A percentile compares a stretch with the other conserved stretches of the same genome.
phyloP scores from a whole-genome alignment of 2,329 filamentous ascomycete genomes.

The Arthrobotrys sinensis region DNA sequence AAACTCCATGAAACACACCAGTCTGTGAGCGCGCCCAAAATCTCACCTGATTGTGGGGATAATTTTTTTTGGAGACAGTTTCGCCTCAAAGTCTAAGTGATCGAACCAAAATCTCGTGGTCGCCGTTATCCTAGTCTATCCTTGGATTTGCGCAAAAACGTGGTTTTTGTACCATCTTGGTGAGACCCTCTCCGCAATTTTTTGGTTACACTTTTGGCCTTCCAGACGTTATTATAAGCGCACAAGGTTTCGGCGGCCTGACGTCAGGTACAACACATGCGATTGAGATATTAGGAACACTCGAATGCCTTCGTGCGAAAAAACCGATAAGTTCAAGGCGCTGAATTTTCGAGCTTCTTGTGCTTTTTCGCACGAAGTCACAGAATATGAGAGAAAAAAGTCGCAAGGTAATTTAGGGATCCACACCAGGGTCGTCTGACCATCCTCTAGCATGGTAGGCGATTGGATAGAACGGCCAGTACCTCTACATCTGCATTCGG shows the following conservation, averaged over 20 bases:
- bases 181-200: conserved; percentile 22
- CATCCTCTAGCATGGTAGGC: conserved; percentile 51
- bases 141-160: conserved; percentile 37
- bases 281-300: neutral
- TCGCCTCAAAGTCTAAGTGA: conserved; percentile 29
- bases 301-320: conserved; percentile 1
- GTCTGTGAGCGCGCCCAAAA: conserved; percentile 12
- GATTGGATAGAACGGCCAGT: conserved; percentile 44
- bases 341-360: conserved; percentile 12
- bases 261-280: conserved; percentile 60
- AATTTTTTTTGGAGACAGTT: neutral
- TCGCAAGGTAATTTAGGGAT: conserved; percentile 33
- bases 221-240: conserved; percentile 20
- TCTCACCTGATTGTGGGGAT: conserved; percentile 46
- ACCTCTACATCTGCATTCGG: conserved; percentile 47
- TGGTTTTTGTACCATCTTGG: conserved; percentile 33
- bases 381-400: conserved; percentile 18
- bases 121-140: conserved; percentile 12
- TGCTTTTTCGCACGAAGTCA: conserved; percentile 19
- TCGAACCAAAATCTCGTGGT: conserved; percentile 24
- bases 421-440: conserved; percentile 59
- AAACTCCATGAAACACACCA: neutral
- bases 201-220: conserved; percentile 30
- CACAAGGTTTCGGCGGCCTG: conserved; percentile 44
- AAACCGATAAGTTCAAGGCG: conserved; percentile 19